phyloP scores from a whole-genome alignment of 1,284 basidiomycete species.

The Heterobasidion occidentale region DNA sequence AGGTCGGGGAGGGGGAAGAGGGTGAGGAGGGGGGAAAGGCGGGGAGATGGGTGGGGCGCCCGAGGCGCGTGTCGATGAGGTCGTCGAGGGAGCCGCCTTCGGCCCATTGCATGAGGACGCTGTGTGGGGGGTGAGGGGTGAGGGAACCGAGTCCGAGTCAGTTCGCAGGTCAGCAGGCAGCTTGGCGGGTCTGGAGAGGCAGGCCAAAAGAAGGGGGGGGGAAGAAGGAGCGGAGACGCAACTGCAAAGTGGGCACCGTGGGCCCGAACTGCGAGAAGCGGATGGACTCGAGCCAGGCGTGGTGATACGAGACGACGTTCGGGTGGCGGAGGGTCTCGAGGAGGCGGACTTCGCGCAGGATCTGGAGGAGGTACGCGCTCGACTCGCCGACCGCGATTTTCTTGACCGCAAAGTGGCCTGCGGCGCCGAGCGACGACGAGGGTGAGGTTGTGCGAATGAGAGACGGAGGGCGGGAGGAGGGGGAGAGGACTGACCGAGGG shows the following conservation, averaged over 20 bases:
- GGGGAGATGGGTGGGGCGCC: slow-evolving; percentile 21
- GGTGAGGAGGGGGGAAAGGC: slow-evolving; percentile 19
- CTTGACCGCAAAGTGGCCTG: slow-evolving; percentile 86
- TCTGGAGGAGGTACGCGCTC: slow-evolving; percentile 74
- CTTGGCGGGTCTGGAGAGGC: background rate
- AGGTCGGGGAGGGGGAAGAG: slow-evolving; percentile 12
- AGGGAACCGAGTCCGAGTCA: background rate
- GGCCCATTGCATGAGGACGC: slow-evolving; percentile 91
- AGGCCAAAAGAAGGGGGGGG: background rate
- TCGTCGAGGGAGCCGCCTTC: slow-evolving; percentile 80
- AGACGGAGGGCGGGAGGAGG: background rate
- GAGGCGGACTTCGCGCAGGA: slow-evolving; percentile 75
- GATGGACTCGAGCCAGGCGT: slow-evolving; percentile 85
- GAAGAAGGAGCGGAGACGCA: background rate
- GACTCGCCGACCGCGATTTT: slow-evolving; percentile 92
- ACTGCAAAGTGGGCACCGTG: slow-evolving; percentile 58
- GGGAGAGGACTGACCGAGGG: slow-evolving; percentile 41
- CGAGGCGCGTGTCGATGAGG: slow-evolving; percentile 72
- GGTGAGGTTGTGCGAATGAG: background rate
- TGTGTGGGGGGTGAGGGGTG: slow-evolving; percentile 18
- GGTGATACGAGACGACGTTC: slow-evolving; percentile 93
- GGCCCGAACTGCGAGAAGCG: slow-evolving; percentile 84
- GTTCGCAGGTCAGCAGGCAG: background rate
- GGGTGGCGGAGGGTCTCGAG: slow-evolving; percentile 84
- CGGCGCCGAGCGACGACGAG: background rate